Base-by-base conservation (phyloP, 768 basidiomycete species). In the Calocybe gangraenosa region DNA sequence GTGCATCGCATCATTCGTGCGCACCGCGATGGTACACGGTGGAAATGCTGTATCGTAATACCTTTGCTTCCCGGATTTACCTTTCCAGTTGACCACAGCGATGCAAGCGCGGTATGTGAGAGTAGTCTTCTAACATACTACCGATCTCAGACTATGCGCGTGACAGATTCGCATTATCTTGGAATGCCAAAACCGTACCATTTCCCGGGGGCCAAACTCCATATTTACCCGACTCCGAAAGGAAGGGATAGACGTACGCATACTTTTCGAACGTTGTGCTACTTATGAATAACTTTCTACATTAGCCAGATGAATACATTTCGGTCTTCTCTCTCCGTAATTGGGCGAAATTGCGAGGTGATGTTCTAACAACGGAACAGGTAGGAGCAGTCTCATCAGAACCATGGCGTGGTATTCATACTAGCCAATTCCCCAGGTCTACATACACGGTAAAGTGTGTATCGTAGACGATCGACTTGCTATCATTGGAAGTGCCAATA, bases 401-500 rank as follows among this genome's bases (percentile, higher is more conserved):
- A 15, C 2, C 33, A 2, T 25, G 23, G 21, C 36, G 31, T 19
- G 23, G 35, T 9, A 22, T 11, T 14, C 17, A 21, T 32, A 36
- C 37, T 3, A 61, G 20, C 62, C 11, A 34, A 42, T 40, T 21
- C 56, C 21, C 17, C 50, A 87, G 81, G 82, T 95, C 17, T 94
- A 96, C 65, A 90, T 95, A 50, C 92, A 95, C 59, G 87, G 76
- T 36, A 92, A 92, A 70, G 78, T 84, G 15, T 85, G 84, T 55
- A 83, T 98, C 44, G 93, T 97, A 3, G 96, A 99, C 61, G 95
- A 99, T 61, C 82, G 96, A 42, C 69, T 93, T 46, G 92, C 81
- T 23, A 92, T 96, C 58, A 96, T 96, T 52, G 92, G 92, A 13
- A 93, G 92, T 44, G 95, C 95, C 14, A 98, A 96, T 62, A 92